phyloP scores from a whole-genome alignment of 768 basidiomycete genomes.

The Punctularia strigosozonata region DNA sequence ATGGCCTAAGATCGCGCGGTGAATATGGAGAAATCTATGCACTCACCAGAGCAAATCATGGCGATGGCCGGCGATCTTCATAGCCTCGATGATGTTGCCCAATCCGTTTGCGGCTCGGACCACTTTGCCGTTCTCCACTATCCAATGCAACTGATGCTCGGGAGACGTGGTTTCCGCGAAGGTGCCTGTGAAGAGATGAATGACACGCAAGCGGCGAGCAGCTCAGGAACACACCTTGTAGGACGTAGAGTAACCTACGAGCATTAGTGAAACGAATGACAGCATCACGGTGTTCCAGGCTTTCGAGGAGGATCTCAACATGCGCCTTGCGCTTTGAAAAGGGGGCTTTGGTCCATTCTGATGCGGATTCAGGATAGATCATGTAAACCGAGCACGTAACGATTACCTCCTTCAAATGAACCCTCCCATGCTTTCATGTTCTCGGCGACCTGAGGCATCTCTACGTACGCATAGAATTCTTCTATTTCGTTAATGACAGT shows the following conservation, averaged over 20 bases:
- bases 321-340: slow-evolving; percentile 53
- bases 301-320: slow-evolving; percentile 73
- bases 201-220: slow-evolving; percentile 4
- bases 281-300: slow-evolving; percentile 76
- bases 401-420: slow-evolving; percentile 65
- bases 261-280: slow-evolving; percentile 82
- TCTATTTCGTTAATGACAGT: slow-evolving; percentile 93
- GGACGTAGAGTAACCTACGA: slow-evolving; percentile 76
- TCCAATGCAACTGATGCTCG: slow-evolving; percentile 92
- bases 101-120: slow-evolving; percentile 79
- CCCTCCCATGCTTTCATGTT: slow-evolving; percentile 83
- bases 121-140: slow-evolving; percentile 86
- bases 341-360: slow-evolving; percentile 75
- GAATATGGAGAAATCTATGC: slow-evolving; percentile 1
- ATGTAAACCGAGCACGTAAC: too few species aligned
- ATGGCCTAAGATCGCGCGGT: slow-evolving; percentile 2
- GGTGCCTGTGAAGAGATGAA: slow-evolving; percentile 40
- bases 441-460: slow-evolving; percentile 84
- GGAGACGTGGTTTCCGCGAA: slow-evolving; percentile 87
- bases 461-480: slow-evolving; percentile 96
- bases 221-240: slow-evolving; percentile 57
- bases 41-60: slow-evolving; percentile 73
- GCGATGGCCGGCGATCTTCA: slow-evolving; percentile 82
- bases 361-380: too few species aligned
- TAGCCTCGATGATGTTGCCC: slow-evolving; percentile 69